A percentile compares a stretch with the other conserved stretches of the same genome.
phyloP scores from a whole-genome alignment of 495 filamentous ascomycete species.

The Hypoxylon fuscum region DNA sequence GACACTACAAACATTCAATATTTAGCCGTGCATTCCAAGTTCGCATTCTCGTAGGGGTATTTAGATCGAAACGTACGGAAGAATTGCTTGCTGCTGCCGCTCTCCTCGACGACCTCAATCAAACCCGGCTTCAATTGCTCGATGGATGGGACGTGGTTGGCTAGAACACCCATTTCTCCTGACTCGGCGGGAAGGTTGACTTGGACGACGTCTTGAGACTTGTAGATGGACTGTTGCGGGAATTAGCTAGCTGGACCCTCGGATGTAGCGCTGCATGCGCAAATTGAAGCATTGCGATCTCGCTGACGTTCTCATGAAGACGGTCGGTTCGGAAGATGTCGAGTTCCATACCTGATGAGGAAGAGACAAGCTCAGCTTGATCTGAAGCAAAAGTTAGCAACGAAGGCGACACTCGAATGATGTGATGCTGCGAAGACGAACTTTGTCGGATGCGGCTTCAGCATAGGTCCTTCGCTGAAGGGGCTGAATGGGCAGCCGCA shows the following conservation, averaged over 20 bases:
- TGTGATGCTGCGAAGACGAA: slow-evolving; percentile 46
- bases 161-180: slow-evolving; percentile 98
- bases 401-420: background rate
- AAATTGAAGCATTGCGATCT: slow-evolving; percentile 3
- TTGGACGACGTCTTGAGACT: slow-evolving; percentile 80
- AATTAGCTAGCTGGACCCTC: slow-evolving; percentile 51
- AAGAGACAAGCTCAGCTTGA: slow-evolving; percentile 95
- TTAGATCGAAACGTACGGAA: slow-evolving; percentile 77
- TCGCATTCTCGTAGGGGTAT: slow-evolving; percentile 8
- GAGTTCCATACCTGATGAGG: slow-evolving; percentile 88
- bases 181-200: slow-evolving; percentile 99
- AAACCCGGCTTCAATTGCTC: slow-evolving; percentile 98
- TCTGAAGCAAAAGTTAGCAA: slow-evolving; percentile 65
- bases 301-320: background rate
- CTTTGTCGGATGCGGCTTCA: slow-evolving; percentile 86
- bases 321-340: background rate
- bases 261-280: slow-evolving; percentile 12
- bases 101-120: slow-evolving; percentile 95
- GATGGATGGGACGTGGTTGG: slow-evolving; percentile 98
- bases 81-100: slow-evolving; percentile 89
- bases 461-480: slow-evolving; percentile 89
- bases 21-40: slow-evolving; percentile 21
- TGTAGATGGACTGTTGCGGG: slow-evolving; percentile 63
- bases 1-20: slow-evolving; percentile 69
- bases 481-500: slow-evolving; percentile 75